Evolutionary conservation across 148 eudicot species (phyloP).

Genomic region (Amaranthus cruentus): DNA sequence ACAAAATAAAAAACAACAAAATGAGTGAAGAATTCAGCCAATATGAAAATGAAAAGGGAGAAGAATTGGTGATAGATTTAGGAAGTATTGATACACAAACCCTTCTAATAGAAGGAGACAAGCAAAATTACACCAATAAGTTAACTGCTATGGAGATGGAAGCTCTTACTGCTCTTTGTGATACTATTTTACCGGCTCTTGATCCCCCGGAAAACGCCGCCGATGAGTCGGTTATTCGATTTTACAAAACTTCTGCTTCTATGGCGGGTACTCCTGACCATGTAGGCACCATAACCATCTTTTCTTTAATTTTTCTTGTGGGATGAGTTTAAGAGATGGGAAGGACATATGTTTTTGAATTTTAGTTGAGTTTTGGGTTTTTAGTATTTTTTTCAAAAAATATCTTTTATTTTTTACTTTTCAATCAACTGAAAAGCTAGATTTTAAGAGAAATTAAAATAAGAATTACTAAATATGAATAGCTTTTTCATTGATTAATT

Average conservation of each 20-base stretch:
- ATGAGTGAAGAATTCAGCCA: background rate
- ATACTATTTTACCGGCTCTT: slow-evolving; percentile 50
- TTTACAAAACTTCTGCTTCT: slow-evolving; percentile 49
- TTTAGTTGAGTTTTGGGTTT: too few species aligned
- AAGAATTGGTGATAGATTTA: slow-evolving; percentile 18
- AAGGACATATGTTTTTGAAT: too few species aligned
- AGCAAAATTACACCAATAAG: slow-evolving; percentile 1
- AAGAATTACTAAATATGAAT: too few species aligned
- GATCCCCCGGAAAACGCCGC: slow-evolving; percentile 13
- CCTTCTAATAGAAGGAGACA: slow-evolving; percentile 5
- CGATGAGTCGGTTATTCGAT: slow-evolving; percentile 21
- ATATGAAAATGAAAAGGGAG: slow-evolving; percentile 2
- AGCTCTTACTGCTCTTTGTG: slow-evolving; percentile 49
- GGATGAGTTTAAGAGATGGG: slow-evolving; percentile 16
- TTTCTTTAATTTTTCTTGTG: background rate
- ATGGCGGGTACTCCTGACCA: slow-evolving; percentile 40
- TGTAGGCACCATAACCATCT: slow-evolving; percentile 24
- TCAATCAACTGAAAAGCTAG: too few species aligned
- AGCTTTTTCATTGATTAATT: too few species aligned
- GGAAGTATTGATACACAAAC: slow-evolving; percentile 20
- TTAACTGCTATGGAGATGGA: slow-evolving; percentile 47
- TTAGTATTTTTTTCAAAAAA: too few species aligned
- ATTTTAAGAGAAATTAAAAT: too few species aligned
- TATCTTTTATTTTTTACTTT: too few species aligned
- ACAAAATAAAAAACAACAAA: background rate